Evolutionary conservation across 2,329 filamentous ascomycete genomes (phyloP), one percentile per base, ranked within the genome.

Genomic region (Teratosphaeria nubilosa): DNA sequence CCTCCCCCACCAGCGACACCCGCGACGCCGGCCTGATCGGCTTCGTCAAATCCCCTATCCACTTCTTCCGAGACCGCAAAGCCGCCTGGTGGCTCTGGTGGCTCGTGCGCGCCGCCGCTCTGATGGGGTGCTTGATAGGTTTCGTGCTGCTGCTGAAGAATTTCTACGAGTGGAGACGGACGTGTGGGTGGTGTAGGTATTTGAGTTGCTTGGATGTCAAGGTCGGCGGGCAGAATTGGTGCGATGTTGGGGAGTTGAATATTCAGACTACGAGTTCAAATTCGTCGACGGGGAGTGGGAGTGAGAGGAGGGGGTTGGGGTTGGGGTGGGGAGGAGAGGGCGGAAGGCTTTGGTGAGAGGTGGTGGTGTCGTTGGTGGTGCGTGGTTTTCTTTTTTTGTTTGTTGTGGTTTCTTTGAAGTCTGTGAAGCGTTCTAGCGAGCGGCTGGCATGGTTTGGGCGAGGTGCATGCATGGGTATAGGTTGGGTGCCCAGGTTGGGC

Each of bases 1-100:
- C 51, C 48, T 32, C 53, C 16, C 57, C 52, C 25, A 56, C 61
- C 14, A 54, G 64, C 24, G 59, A 63, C 34, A 4, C 27, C 27
- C 59, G 58, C 53, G 60, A 64, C n/a, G 62, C 65, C 4, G 67
- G 68, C 25, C 59, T 80, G 1, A 68, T 69, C 13, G 72, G 68
- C 16, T 81, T 82, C 63, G 69, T 75, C 25, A 78, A 77, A 62
- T 69, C 77, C 56, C 80, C 80, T 0, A 63, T 82, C 0, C 85
- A 84, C 5, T 96, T 96, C 75, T 97, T 97, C 77, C 92, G 91
- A 72, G 90, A 90, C 22, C 83, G 94, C 20, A 96, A 95, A 72
- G 87, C 88, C 24, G 79, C 96, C 7, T 99, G 94, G 94, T 99
- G 94, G 94, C 87, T 78, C 5, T 99, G 94, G 94, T 97, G 92